These are phyloP conservation scores for Crithidia mellificae DNA, from an alignment of 208 protist genomes.

Conservation along the genomic window DNA sequence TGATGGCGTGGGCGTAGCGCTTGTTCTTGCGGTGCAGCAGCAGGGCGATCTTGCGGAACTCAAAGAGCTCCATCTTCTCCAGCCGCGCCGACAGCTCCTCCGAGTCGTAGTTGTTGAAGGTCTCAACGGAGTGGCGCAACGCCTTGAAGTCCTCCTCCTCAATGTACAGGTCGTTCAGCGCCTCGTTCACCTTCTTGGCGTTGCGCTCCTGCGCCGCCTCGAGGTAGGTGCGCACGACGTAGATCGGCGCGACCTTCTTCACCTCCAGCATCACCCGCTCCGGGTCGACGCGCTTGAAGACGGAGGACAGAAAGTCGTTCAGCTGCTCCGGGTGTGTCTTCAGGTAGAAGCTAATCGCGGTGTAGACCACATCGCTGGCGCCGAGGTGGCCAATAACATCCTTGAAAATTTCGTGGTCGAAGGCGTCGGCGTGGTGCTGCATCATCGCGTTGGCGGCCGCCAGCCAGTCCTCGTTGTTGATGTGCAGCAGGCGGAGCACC, in stretches of 20 bases:
- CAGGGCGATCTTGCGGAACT: slow-evolving; percentile 99
- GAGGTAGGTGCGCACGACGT: slow-evolving; percentile 97
- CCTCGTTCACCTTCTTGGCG: slow-evolving; percentile 96
- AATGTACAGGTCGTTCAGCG: slow-evolving; percentile 98
- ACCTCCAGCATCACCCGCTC: slow-evolving; percentile 96
- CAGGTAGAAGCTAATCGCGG: slow-evolving; percentile 97
- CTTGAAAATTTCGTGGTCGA: slow-evolving; percentile 98
- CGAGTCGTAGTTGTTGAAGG: slow-evolving; percentile 97
- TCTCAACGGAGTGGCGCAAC: slow-evolving; percentile 95
- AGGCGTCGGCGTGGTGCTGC: slow-evolving; percentile 96
- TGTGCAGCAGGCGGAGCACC: slow-evolving; percentile 95
- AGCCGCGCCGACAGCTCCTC: slow-evolving; percentile 95
- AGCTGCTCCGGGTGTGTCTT: slow-evolving; percentile 91
- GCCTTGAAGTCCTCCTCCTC: slow-evolving; percentile 98
- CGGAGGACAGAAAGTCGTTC: slow-evolving; percentile 95
- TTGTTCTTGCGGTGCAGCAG: slow-evolving; percentile 96
- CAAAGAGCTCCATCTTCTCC: slow-evolving; percentile 98
- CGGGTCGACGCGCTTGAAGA: slow-evolving; percentile 96
- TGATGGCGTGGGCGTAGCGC: slow-evolving; percentile 91
- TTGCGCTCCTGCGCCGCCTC: slow-evolving; percentile 94
- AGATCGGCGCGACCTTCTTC: slow-evolving; percentile 76
- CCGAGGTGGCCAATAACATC: slow-evolving; percentile 95
- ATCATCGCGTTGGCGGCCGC: slow-evolving; percentile 98
- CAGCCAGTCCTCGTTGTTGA: slow-evolving; percentile 99
- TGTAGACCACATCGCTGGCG: slow-evolving; percentile 98